phyloP scores from a whole-genome alignment of 73 alveolate species.

The Paramecium pentaurelia region DNA sequence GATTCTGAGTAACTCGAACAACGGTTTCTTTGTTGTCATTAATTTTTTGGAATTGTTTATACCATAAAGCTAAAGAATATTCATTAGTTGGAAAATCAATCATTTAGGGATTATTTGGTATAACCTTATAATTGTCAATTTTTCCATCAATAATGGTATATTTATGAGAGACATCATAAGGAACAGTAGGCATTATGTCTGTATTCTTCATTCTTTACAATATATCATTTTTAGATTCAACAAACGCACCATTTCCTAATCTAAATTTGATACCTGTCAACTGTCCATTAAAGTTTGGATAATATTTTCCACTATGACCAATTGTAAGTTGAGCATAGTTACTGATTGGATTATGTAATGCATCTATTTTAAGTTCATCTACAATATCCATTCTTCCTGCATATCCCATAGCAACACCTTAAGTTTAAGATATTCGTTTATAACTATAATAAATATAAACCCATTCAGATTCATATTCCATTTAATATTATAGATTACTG shows the following conservation, averaged over 20 bases:
- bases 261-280: conserved; percentile 34
- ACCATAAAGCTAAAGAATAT: conserved; percentile 34
- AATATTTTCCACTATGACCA: conserved; percentile 25
- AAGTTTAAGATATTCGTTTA: not conserved
- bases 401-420: conserved; percentile 39
- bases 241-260: not conserved
- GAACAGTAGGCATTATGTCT: not conserved
- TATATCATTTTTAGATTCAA: not conserved
- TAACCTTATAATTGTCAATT: not conserved
- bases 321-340: not conserved
- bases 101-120: not conserved
- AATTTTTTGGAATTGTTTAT: not conserved
- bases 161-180: conserved; percentile 5
- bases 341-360: not conserved
- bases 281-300: conserved; percentile 49
- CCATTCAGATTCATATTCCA: conserved; percentile 25
- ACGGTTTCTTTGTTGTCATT: not conserved
- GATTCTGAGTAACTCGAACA: conserved; percentile 7
- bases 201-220: not conserved
- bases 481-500: not conserved
- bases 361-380: not conserved
- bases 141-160: conserved; percentile 23
- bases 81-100: conserved; percentile 15
- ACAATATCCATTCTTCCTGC: not conserved
- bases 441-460: conserved; percentile 5